Percentiles rank a stretch among this genome's conserved stretches.
These are phyloP conservation scores for Stagonosporopsis rhizophila DNA, from an alignment of 2,329 filamentous ascomycete genomes.

Conservation along the genomic window DNA sequence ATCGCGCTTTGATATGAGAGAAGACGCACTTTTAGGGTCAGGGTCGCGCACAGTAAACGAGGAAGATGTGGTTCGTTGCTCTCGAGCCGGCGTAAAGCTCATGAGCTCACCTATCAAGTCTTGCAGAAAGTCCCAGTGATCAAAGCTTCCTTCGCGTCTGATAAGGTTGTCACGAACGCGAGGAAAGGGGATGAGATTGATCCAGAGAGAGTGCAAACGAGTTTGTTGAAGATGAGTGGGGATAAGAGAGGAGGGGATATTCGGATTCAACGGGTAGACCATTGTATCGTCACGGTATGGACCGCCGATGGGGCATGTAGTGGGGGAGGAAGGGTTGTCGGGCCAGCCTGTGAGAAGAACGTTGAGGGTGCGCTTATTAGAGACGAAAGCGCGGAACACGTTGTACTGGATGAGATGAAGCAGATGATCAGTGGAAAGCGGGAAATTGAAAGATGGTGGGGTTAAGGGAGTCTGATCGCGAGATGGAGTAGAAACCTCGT, in stretches of 20 bases:
- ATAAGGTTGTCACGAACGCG: conserved; percentile 60
- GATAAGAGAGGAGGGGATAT: conserved; percentile 46
- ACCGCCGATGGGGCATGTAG: conserved; percentile 11
- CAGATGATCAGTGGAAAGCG: conserved; percentile 36
- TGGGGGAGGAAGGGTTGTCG: conserved; percentile 2
- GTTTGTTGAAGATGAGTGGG: conserved; percentile 59
- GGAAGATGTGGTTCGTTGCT: background rate
- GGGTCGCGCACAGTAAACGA: background rate
- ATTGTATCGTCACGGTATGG: conserved; percentile 12
- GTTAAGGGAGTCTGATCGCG: background rate
- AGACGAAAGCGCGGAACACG: conserved; percentile 45
- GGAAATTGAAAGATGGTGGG: conserved; percentile 3
- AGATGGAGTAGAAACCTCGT: background rate
- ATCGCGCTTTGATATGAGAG: background rate
- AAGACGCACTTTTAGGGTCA: too few species aligned
- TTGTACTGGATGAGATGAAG: conserved; percentile 51
- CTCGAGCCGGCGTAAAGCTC: background rate
- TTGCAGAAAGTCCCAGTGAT: conserved; percentile 9
- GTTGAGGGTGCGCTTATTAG: conserved; percentile 43
- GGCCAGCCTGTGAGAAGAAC: conserved; percentile 14
- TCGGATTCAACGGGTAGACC: conserved; percentile 17
- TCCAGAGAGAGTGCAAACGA: conserved; percentile 61
- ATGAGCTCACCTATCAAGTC: conserved; percentile 16
- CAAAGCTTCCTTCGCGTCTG: conserved; percentile 1
- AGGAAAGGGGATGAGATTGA: conserved; percentile 66